These are phyloP conservation scores for Xylaria intraflava DNA, from an alignment of 495 filamentous ascomycete genomes.

Conservation along the genomic window DNA sequence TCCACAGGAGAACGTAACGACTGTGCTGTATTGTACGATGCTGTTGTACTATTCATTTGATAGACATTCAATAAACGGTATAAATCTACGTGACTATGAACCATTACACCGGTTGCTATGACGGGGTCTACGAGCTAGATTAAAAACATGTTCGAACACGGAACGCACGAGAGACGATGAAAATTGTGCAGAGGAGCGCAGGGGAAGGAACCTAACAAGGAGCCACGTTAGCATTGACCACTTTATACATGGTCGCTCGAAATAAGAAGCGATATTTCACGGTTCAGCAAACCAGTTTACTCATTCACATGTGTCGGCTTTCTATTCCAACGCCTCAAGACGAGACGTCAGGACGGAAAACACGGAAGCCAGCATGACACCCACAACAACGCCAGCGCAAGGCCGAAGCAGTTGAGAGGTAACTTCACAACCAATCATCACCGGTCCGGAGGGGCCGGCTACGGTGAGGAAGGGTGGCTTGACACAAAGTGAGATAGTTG, in stretches of 20 bases:
- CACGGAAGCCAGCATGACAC: conserved; percentile 45
- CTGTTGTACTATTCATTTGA: conserved; percentile 1
- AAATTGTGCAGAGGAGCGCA: no score
- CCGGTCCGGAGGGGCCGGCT: conserved; percentile 44
- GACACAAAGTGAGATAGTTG: conserved; percentile 71
- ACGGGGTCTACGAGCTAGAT: background rate
- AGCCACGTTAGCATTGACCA: conserved; percentile 1
- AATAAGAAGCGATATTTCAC: background rate
- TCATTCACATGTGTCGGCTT: conserved; percentile 43
- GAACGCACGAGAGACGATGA: no score
- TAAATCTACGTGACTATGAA: background rate
- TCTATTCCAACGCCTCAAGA: conserved; percentile 35
- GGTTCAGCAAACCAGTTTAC: conserved; percentile 41
- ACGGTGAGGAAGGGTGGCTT: conserved; percentile 75
- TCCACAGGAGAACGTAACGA: conserved; percentile 29
- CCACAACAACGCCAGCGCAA: conserved; percentile 17
- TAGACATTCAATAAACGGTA: background rate
- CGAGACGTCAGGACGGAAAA: conserved; percentile 28
- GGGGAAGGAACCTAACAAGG: background rate
- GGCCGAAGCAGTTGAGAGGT: conserved; percentile 17
- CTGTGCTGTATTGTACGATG: background rate
- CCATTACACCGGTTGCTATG: background rate
- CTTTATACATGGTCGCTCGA: background rate
- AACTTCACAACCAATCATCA: conserved; percentile 92
- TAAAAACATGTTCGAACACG: no score